Percentiles rank a stretch among this genome's conserved stretches.
Conservation (phyloP, 495 filamentous ascomycete species). For the Penicillium soppii region DNA sequence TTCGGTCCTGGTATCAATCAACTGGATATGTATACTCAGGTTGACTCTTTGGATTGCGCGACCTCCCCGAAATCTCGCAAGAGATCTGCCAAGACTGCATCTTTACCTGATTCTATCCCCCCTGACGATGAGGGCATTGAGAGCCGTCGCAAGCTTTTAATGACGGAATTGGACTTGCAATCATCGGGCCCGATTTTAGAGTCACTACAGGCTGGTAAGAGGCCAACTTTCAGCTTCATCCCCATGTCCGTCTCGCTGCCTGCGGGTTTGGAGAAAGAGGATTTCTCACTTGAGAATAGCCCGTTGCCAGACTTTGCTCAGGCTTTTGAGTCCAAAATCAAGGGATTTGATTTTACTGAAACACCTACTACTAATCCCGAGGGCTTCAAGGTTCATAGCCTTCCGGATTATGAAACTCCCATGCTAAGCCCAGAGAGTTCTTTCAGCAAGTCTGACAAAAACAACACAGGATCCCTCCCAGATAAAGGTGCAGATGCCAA, state of each 20-base stretch:
- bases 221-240: background rate
- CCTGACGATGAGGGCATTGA: background rate
- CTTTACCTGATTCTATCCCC: slow-evolving; percentile 21
- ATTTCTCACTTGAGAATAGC: background rate
- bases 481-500: background rate
- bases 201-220: background rate
- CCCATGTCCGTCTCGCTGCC: slow-evolving; percentile 14
- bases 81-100: slow-evolving; percentile 27
- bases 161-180: background rate
- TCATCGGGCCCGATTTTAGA: background rate
- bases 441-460: background rate
- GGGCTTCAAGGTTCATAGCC: background rate
- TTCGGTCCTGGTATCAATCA: no score
- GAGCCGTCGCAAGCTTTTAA: background rate
- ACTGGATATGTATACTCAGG: background rate
- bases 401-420: background rate
- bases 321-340: background rate
- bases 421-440: background rate
- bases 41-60: background rate
- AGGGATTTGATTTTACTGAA: background rate
- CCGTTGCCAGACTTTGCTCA: background rate
- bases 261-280: background rate
- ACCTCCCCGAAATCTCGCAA: slow-evolving; percentile 15
- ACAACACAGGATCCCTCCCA: background rate
- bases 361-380: background rate